These are phyloP conservation scores for Calocybe cyanea DNA, from an alignment of 768 basidiomycete species.

Conservation along the genomic window DNA sequence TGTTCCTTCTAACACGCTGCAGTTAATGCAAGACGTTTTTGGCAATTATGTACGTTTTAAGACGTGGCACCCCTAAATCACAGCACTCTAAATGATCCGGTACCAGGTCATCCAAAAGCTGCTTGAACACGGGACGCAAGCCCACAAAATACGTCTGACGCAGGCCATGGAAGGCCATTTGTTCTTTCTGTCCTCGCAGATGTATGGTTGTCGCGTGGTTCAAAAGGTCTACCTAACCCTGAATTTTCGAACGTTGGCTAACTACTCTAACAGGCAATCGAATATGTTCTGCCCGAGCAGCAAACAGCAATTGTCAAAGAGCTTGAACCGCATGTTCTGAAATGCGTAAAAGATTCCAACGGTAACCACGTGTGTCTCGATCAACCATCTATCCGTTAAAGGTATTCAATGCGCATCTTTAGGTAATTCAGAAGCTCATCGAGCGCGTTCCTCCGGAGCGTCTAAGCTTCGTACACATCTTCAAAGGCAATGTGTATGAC, in stretches of 20 bases:
- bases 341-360: constrained; percentile 87
- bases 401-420: constrained; percentile 8
- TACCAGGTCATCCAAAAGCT: constrained; percentile 87
- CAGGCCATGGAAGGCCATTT: constrained; percentile 76
- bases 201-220: constrained; percentile 96
- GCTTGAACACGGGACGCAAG: constrained; percentile 79
- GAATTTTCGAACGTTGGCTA: neutral
- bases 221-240: constrained; percentile 63
- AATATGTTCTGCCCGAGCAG: constrained; percentile 74
- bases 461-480: constrained; percentile 68
- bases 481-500: constrained; percentile 75
- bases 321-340: constrained; percentile 74
- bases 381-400: neutral
- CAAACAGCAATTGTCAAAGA: constrained; percentile 73
- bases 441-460: constrained; percentile 76
- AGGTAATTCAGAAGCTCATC: constrained; percentile 89
- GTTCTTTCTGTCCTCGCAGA: constrained; percentile 74
- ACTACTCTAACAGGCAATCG: constrained; percentile 63
- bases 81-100: too few relatives aligned
- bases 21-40: constrained; percentile 88
- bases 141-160: constrained; percentile 69
- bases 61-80: neutral
- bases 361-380: constrained; percentile 84
- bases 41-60: constrained; percentile 81
- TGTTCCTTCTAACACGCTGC: constrained; percentile 66